A percentile compares a stretch with the other conserved stretches of the same genome.
Evolutionary conservation across 495 filamentous ascomycete genomes (phyloP).

Genomic region (Talaromyces ruber): DNA sequence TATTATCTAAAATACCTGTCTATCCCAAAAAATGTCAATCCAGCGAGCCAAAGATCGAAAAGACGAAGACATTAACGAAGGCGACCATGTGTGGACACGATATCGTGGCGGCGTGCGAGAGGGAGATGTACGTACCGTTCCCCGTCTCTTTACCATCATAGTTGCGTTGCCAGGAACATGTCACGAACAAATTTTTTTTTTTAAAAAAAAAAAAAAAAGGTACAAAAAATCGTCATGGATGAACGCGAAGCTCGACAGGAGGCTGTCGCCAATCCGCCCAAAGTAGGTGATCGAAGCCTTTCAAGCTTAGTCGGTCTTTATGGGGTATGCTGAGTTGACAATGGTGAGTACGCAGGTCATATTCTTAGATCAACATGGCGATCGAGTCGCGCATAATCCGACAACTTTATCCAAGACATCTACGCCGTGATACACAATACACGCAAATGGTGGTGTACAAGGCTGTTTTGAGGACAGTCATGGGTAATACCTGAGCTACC

Average conservation of each 20-base stretch:
- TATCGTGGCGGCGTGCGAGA: constrained; percentile 12
- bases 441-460: background rate
- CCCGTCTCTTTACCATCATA: background rate
- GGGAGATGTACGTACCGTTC: constrained; percentile 13
- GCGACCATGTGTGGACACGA: constrained; percentile 13
- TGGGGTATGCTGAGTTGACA: background rate
- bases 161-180: background rate
- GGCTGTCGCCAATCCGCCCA: constrained; percentile 14
- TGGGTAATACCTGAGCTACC: background rate
- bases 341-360: constrained; percentile 11
- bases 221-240: constrained; percentile 15
- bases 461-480: background rate
- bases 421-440: background rate
- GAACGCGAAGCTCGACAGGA: constrained; percentile 10
- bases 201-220: constrained; percentile 10
- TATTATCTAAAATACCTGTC: background rate
- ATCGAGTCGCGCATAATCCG: constrained; percentile 20
- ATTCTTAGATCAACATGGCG: constrained; percentile 20
- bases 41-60: constrained; percentile 11
- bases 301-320: too few relatives aligned
- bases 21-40: constrained; percentile 6
- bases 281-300: too few relatives aligned
- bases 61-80: constrained; percentile 11
- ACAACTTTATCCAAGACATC: constrained; percentile 9
- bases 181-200: background rate